Evolutionary conservation across 2,329 filamentous ascomycete genomes (phyloP).

Genomic region (Penicillium digitatum): DNA sequence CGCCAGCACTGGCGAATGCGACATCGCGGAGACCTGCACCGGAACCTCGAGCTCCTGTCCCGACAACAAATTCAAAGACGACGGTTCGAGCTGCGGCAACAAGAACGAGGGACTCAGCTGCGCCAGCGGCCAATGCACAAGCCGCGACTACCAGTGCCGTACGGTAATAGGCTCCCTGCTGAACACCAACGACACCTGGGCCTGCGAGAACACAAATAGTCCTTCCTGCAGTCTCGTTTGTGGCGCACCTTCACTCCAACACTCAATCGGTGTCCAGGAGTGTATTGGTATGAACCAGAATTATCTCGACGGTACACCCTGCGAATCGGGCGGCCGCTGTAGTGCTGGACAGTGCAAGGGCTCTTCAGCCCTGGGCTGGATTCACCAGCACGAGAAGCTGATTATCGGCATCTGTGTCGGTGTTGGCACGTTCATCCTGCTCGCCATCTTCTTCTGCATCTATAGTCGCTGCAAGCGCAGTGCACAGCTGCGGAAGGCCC

Average conservation of each 20-base stretch:
- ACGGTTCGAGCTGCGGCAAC: slow-evolving; percentile 69
- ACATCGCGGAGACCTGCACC: slow-evolving; percentile 77
- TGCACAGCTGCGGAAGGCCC: slow-evolving; percentile 20
- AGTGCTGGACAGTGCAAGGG: slow-evolving; percentile 73
- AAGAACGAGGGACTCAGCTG: slow-evolving; percentile 60
- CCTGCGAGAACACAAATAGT: slow-evolving; percentile 60
- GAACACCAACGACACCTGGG: slow-evolving; percentile 69
- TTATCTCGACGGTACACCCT: slow-evolving; percentile 87
- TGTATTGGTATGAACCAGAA: slow-evolving; percentile 65
- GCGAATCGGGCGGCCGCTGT: slow-evolving; percentile 75
- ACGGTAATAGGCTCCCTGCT: slow-evolving; percentile 73
- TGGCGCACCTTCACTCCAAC: slow-evolving; percentile 63
- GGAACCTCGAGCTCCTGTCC: slow-evolving; percentile 73
- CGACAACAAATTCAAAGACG: slow-evolving; percentile 61
- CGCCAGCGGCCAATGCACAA: slow-evolving; percentile 91
- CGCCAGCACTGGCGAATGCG: slow-evolving; percentile 72
- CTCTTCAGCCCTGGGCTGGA: slow-evolving; percentile 67
- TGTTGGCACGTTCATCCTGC: slow-evolving; percentile 67
- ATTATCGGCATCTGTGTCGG: slow-evolving; percentile 74
- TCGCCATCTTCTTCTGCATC: slow-evolving; percentile 66
- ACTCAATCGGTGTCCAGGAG: slow-evolving; percentile 62
- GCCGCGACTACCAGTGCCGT: slow-evolving; percentile 82
- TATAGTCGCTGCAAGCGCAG: slow-evolving; percentile 51
- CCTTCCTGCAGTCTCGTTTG: slow-evolving; percentile 72
- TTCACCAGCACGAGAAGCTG: slow-evolving; percentile 70